phyloP scores from a whole-genome alignment of 306 rosid genomes.

The Sicyos baderoa region DNA sequence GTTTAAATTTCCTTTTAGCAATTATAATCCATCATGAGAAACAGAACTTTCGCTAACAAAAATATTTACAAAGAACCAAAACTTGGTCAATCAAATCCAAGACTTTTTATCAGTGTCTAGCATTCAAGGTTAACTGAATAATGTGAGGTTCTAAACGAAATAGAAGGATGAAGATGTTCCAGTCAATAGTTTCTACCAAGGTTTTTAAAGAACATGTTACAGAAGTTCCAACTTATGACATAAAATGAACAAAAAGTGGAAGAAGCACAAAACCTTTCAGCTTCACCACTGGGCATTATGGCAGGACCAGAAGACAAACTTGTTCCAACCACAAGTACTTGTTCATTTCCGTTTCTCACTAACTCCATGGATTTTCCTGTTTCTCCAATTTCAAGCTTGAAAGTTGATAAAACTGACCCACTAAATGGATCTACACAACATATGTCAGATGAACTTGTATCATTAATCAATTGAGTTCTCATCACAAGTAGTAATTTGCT shows the following conservation, averaged over 20 bases:
- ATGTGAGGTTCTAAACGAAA: not conserved
- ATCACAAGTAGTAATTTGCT: constrained; percentile 77
- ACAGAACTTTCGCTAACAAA: not conserved
- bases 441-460: constrained; percentile 60
- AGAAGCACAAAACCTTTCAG: constrained; percentile 55
- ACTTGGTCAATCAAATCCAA: not conserved
- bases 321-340: constrained; percentile 78
- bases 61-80: not conserved
- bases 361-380: constrained; percentile 83
- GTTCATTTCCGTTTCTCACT: constrained; percentile 67
- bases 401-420: constrained; percentile 65
- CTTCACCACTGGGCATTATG: constrained; percentile 78
- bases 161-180: not conserved
- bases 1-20: too few species aligned
- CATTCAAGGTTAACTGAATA: not conserved
- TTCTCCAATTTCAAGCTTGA: constrained; percentile 73
- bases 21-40: not conserved
- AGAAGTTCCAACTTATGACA: not conserved
- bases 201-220: not conserved
- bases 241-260: constrained; percentile 8
- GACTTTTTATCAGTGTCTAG: not conserved
- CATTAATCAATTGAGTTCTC: constrained; percentile 70
- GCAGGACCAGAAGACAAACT: constrained; percentile 74
- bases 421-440: constrained; percentile 82
- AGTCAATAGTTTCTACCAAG: not conserved